Evolutionary conservation across 768 basidiomycete genomes (phyloP).

Genomic region (Termitomyces sp.): DNA sequence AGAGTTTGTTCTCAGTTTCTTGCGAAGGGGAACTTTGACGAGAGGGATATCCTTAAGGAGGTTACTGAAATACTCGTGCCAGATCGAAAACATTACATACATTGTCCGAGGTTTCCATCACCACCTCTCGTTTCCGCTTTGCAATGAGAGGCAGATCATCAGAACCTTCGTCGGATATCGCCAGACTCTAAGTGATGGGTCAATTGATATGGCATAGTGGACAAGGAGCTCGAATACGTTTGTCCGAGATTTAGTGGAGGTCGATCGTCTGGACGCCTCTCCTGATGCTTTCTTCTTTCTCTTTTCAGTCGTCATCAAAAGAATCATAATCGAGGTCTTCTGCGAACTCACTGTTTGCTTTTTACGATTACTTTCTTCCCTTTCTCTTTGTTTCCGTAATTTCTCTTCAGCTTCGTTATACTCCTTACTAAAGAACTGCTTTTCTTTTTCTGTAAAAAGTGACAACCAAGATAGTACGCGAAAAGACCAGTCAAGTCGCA

Average conservation of each 20-base stretch:
- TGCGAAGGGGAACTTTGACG: conserved; percentile 3
- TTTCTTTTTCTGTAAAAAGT: conserved; percentile 28
- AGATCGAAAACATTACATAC: not conserved
- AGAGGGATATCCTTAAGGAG: conserved; percentile 4
- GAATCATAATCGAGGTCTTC: not conserved
- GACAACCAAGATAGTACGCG: not conserved
- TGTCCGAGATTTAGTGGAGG: conserved; percentile 2
- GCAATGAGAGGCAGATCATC: conserved; percentile 9
- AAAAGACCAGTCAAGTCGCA: not conserved
- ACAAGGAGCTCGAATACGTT: not conserved
- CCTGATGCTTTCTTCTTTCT: conserved; percentile 2
- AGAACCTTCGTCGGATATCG: conserved; percentile 6
- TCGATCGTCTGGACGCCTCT: not conserved
- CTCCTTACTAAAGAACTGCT: conserved; percentile 28
- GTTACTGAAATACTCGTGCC: not conserved
- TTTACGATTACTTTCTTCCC: conserved; percentile 10
- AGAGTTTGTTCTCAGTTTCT: conserved; percentile 3
- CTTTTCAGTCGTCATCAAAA: not conserved
- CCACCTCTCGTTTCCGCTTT: conserved; percentile 7
- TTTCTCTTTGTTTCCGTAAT: conserved; percentile 15
- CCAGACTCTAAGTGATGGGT: conserved; percentile 5
- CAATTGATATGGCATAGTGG: not conserved
- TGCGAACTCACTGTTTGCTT: conserved; percentile 9
- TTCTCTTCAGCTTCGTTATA: conserved; percentile 17
- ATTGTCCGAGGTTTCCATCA: conserved; percentile 6